These are phyloP conservation scores for Sclerotinia trifoliorum DNA, from an alignment of 2,329 filamentous ascomycete species.

Conservation along the genomic window DNA sequence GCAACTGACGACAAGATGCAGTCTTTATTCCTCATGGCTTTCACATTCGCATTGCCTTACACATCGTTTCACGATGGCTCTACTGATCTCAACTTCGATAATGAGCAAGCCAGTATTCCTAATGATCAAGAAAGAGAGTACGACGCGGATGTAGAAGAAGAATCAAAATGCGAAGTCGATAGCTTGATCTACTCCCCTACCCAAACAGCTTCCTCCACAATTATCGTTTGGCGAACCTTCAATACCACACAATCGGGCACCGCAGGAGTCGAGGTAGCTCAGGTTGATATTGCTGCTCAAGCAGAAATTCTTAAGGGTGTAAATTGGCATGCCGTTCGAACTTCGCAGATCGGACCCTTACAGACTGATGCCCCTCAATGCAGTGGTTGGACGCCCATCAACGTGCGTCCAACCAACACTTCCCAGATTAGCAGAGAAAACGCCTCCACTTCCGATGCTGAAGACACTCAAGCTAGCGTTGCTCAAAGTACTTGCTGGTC, in stretches of 20 bases:
- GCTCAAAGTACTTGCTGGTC: background rate
- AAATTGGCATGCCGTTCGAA: background rate
- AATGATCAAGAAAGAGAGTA: background rate
- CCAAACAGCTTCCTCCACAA: background rate
- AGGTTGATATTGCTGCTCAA: background rate
- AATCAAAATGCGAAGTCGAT: background rate
- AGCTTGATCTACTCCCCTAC: background rate
- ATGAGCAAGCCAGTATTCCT: background rate
- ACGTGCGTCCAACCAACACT: background rate
- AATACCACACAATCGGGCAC: background rate
- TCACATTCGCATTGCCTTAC: background rate
- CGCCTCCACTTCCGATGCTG: background rate
- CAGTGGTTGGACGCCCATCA: background rate
- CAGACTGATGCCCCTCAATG: background rate
- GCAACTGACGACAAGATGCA: background rate
- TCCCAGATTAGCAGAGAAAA: background rate
- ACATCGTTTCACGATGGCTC: background rate
- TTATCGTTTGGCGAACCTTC: background rate
- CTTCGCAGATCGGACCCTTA: background rate
- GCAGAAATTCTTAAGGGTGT: background rate
- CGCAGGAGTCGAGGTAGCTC: background rate
- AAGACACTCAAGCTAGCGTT: background rate
- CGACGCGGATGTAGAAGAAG: constrained; percentile 4
- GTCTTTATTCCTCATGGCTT: constrained; percentile 14
- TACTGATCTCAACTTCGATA: background rate